Conservation (phyloP, 208 protist genomes). For the Trypanosomatidae sp. region DNA sequence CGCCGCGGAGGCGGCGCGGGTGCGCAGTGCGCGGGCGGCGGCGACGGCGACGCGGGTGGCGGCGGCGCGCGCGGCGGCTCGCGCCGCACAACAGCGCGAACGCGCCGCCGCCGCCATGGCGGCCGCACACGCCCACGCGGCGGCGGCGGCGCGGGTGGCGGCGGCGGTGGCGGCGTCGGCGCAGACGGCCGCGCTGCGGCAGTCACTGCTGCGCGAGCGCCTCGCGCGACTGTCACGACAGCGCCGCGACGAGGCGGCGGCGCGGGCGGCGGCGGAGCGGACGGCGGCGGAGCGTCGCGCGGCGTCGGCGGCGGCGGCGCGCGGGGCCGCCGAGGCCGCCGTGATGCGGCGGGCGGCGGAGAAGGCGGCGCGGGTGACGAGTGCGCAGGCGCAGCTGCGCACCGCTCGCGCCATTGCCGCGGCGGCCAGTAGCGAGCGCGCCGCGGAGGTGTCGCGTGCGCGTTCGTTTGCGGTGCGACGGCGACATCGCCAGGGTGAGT, state of each 20-base stretch:
- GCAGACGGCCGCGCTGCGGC: slow-evolving; percentile 17
- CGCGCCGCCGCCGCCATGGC: too few species aligned
- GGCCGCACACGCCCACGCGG: too few species aligned
- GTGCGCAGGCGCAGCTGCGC: slow-evolving; percentile 19
- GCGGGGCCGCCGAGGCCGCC: slow-evolving; percentile 20
- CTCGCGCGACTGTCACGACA: slow-evolving; percentile 21
- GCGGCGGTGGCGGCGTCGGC: slow-evolving; percentile 17
- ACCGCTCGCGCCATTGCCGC: slow-evolving; percentile 6
- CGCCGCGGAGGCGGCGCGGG: too few species aligned
- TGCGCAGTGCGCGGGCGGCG: too few species aligned
- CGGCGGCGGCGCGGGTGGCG: too few species aligned
- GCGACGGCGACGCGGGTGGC: too few species aligned
- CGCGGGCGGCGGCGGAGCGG: slow-evolving; percentile 22
- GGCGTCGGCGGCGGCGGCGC: slow-evolving; percentile 35
- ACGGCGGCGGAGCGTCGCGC: slow-evolving; percentile 25
- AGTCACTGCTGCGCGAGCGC: slow-evolving; percentile 20
- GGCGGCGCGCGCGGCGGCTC: too few species aligned
- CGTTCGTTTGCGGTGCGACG: too few species aligned
- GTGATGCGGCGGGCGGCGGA: slow-evolving; percentile 33
- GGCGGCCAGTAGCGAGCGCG: too few species aligned
- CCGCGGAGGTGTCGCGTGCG: too few species aligned
- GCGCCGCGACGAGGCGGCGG: slow-evolving; percentile 17
- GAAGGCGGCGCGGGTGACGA: slow-evolving; percentile 30
- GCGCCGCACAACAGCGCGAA: too few species aligned
- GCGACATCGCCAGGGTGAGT: too few species aligned